Evolutionary conservation across 495 filamentous ascomycete species (phyloP), one percentile per base, ranked within the genome.

Genomic region (Podospora tetraspora): DNA sequence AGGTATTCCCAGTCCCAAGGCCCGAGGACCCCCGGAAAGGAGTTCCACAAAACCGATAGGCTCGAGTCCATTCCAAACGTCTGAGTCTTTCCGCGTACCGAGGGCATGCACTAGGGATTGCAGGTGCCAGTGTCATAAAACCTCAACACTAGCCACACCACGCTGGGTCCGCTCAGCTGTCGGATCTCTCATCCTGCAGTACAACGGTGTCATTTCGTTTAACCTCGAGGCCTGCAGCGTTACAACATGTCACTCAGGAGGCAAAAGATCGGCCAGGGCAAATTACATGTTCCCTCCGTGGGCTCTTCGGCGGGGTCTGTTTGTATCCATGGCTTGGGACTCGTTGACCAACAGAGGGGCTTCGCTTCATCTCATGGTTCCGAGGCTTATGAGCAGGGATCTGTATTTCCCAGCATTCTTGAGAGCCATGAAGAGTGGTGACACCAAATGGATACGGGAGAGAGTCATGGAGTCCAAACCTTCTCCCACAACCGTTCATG

Each of bases 61-160:
- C 1, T 16, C 34, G 12, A 5, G 13, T 37, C 1, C 34, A 5
- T 16, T 16, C 13, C 34, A 43, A 19, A 1, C 13, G 19, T 37
- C 34, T 3, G 34, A 34, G 29, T 37, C 22, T 16, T 34, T 12
- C 0, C 22, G 0, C n/a, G 24, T 19, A 62, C 29, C 16, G 6
- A 1, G 13, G 13, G 1, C 61, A 3, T 56, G 43, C 7, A 32
- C 37, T 0, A 32, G 63, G 30, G 19, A 64, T 21, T 64, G 63
- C 63, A 27, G 23, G 5, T 64, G 63, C 25, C 63, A 64, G 8
- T 64, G 63, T 16, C 63, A 64, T 19, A 29, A 6, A 22, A 25
- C 22, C 3, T 59, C 58, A 12, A 25, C n/a, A 5, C 11, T 59
- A 2, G 3, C 2, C 6, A 13, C 22, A 1, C 22, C 58, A 12